phyloP scores from a whole-genome alignment of 495 filamentous ascomycete genomes.

The Aspergillus kassunensis region DNA sequence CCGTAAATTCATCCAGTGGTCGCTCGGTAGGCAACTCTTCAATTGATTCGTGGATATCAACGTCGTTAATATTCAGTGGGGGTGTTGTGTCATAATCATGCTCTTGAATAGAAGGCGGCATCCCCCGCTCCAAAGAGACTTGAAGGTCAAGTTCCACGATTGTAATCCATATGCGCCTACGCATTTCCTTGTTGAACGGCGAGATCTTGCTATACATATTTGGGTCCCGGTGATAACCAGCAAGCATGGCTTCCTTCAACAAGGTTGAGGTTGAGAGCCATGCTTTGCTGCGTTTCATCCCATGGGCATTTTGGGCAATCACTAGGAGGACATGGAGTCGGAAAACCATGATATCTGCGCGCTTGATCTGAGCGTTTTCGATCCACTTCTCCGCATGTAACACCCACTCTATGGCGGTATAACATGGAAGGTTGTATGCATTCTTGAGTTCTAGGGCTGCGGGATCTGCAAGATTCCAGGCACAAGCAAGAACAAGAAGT shows the following conservation, averaged over 20 bases:
- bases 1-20: slow-evolving; percentile 32
- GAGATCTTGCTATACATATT: slow-evolving; percentile 50
- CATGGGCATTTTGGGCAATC: slow-evolving; percentile 52
- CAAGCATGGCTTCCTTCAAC: slow-evolving; percentile 53
- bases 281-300: slow-evolving; percentile 50
- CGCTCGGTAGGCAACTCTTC: slow-evolving; percentile 29
- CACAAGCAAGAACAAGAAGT: slow-evolving; percentile 62
- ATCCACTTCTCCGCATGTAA: slow-evolving; percentile 62
- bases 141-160: slow-evolving; percentile 60
- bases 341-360: slow-evolving; percentile 50
- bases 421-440: slow-evolving; percentile 41
- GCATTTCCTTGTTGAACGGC: slow-evolving; percentile 57
- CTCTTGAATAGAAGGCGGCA: slow-evolving; percentile 50
- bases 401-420: slow-evolving; percentile 56
- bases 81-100: slow-evolving; percentile 56
- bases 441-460: slow-evolving; percentile 46
- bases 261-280: slow-evolving; percentile 59
- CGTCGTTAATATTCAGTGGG: slow-evolving; percentile 49
- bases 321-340: slow-evolving; percentile 58
- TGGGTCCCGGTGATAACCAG: slow-evolving; percentile 55
- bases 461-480: slow-evolving; percentile 41
- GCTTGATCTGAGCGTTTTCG: slow-evolving; percentile 49
- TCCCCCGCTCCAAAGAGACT: slow-evolving; percentile 55
- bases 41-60: slow-evolving; percentile 35
- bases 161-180: slow-evolving; percentile 66